Percentiles rank a stretch among this genome's conserved stretches.
Evolutionary conservation across 2,329 filamentous ascomycete genomes (phyloP).

Genomic region (Xylariaceae sp.): DNA sequence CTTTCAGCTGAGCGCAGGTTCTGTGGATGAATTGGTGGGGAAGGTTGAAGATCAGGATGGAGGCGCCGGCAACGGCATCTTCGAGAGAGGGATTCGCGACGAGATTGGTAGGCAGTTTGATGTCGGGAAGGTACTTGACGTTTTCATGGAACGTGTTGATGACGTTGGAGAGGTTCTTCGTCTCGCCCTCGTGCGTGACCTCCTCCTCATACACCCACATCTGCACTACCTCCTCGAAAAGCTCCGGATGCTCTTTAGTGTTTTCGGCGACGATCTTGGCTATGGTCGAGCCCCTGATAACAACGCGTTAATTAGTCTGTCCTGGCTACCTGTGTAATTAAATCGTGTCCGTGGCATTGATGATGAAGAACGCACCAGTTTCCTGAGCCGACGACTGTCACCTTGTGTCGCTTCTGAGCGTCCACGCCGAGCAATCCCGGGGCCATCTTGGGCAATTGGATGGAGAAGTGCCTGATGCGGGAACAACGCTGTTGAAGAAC

Average conservation of each 20-base stretch:
- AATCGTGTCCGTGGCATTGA: no score
- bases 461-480: conserved; percentile 13
- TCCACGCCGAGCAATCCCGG: conserved; percentile 40
- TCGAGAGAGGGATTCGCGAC: conserved; percentile 75
- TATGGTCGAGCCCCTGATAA: conserved; percentile 82
- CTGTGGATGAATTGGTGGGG: conserved; percentile 92
- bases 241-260: conserved; percentile 64
- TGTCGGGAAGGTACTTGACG: conserved; percentile 92
- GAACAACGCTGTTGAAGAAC: background rate
- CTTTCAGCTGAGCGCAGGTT: conserved; percentile 76
- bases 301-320: conserved; percentile 11
- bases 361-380: conserved; percentile 64
- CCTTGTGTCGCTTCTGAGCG: conserved; percentile 77
- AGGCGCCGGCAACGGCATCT: conserved; percentile 74
- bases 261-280: conserved; percentile 96
- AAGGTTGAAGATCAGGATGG: conserved; percentile 92
- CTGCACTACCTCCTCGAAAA: conserved; percentile 86
- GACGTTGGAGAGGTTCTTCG: conserved; percentile 81
- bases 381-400: conserved; percentile 89
- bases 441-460: conserved; percentile 26
- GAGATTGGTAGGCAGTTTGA: conserved; percentile 76
- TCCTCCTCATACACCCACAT: conserved; percentile 99
- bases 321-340: background rate
- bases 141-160: conserved; percentile 96
- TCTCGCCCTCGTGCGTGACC: conserved; percentile 59